Percentiles rank a stretch among this genome's conserved stretches.
Evolutionary conservation across 495 filamentous ascomycete genomes (phyloP).

Genomic region (Apiosordaria backusii): DNA sequence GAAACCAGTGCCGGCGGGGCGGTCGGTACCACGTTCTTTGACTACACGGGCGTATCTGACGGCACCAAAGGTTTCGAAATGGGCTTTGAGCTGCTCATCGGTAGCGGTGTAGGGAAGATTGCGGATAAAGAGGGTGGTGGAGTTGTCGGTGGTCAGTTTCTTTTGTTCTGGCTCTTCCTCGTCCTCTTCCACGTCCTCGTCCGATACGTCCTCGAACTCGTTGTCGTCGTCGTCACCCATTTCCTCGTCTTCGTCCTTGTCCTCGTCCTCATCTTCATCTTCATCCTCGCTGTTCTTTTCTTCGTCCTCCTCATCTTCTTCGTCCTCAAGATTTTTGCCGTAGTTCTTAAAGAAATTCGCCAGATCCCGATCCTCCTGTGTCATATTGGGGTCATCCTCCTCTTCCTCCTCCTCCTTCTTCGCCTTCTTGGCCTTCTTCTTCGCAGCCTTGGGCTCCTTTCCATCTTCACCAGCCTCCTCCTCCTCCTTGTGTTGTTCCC

Average conservation of each 20-base stretch:
- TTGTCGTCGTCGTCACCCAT: slow-evolving; percentile 39
- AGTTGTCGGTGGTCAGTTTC: slow-evolving; percentile 51
- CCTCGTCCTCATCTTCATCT: slow-evolving; percentile 45
- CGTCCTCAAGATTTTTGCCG: slow-evolving; percentile 39
- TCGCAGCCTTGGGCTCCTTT: slow-evolving; percentile 42
- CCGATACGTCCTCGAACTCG: slow-evolving; percentile 34
- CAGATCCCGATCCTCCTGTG: slow-evolving; percentile 37
- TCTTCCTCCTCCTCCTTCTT: slow-evolving; percentile 33
- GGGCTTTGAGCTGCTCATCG: slow-evolving; percentile 73
- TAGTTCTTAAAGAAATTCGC: slow-evolving; percentile 33
- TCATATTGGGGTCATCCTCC: slow-evolving; percentile 41
- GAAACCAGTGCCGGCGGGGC: slow-evolving; percentile 88
- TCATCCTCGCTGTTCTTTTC: slow-evolving; percentile 35
- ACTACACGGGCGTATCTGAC: slow-evolving; percentile 88
- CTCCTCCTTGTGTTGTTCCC: slow-evolving; percentile 60
- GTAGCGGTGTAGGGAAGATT: slow-evolving; percentile 86
- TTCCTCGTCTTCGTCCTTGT: slow-evolving; percentile 36
- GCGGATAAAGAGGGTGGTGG: slow-evolving; percentile 81
- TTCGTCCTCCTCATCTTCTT: slow-evolving; percentile 48
- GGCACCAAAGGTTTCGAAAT: slow-evolving; percentile 79
- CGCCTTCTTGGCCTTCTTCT: slow-evolving; percentile 62
- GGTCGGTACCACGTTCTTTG: slow-evolving; percentile 74
- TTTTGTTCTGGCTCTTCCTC: slow-evolving; percentile 37
- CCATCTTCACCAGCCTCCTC: slow-evolving; percentile 29
- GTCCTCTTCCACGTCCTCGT: slow-evolving; percentile 39